These are phyloP conservation scores for Wallacemonas collosoma DNA, from an alignment of 208 protist genomes.

Conservation along the genomic window DNA sequence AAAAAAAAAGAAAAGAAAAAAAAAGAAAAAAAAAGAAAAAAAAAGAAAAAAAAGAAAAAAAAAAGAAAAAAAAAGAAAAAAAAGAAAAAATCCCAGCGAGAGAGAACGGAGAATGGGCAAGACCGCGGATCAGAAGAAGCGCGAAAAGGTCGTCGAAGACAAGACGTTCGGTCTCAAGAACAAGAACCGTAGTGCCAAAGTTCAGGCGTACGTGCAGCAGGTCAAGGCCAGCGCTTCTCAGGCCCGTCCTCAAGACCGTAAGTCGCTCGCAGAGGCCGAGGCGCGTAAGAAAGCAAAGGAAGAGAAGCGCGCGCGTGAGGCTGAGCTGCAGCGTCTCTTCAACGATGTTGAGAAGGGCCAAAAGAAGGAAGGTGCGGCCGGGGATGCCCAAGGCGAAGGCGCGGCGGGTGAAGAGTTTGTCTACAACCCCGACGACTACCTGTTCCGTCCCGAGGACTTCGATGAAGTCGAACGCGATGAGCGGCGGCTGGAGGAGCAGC, in stretches of 20 bases:
- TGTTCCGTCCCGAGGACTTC: constrained; percentile 90
- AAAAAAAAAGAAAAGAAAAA: constrained; percentile 7
- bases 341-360: constrained; percentile 49
- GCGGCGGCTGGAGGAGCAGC: constrained; percentile 78
- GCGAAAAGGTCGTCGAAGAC: constrained; percentile 92
- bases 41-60: constrained; percentile 7
- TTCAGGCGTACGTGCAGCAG: constrained; percentile 88
- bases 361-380: constrained; percentile 20
- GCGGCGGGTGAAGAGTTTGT: constrained; percentile 39
- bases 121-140: constrained; percentile 84
- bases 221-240: constrained; percentile 67
- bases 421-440: constrained; percentile 82
- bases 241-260: constrained; percentile 66
- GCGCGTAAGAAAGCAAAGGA: constrained; percentile 70
- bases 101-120: constrained; percentile 31
- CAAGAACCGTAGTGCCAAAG: constrained; percentile 90
- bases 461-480: constrained; percentile 86
- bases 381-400: constrained; percentile 29
- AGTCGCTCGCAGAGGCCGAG: constrained; percentile 63
- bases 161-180: constrained; percentile 95
- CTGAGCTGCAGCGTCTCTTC: constrained; percentile 86
- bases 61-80: constrained; percentile 20
- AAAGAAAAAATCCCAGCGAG: constrained; percentile 12
- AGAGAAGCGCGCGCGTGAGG: constrained; percentile 78
- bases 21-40: neutral